Conservation (phyloP, 257 asterid genomes). For the Plantago elongata region DNA sequence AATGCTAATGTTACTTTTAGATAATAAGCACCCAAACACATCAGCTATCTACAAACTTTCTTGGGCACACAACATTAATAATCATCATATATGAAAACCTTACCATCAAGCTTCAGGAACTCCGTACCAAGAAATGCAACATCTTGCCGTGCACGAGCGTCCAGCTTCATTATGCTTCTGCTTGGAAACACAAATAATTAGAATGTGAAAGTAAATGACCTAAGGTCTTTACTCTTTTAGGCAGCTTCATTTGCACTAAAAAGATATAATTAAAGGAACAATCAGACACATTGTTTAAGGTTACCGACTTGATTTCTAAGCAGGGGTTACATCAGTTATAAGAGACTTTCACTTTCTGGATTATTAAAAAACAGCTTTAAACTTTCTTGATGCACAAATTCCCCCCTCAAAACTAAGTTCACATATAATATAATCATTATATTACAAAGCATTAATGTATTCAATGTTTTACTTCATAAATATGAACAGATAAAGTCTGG, state of each 20-base stretch:
- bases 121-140: constrained; percentile 84
- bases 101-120: constrained; percentile 96
- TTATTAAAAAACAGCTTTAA: neutral
- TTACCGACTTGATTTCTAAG: too few species aligned
- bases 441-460: neutral
- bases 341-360: too few species aligned
- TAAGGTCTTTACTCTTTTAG: neutral
- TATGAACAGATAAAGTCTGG: neutral
- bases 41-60: neutral
- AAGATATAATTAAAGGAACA: neutral
- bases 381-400: neutral
- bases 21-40: constrained; percentile 1
- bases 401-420: neutral
- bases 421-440: neutral
- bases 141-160: constrained; percentile 90
- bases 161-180: constrained; percentile 76
- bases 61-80: neutral
- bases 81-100: constrained; percentile 2
- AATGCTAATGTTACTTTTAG: neutral
- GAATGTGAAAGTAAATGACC: constrained; percentile 7
- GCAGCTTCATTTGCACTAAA: neutral
- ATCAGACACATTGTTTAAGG: too few species aligned
- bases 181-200: constrained; percentile 20
- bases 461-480: neutral
- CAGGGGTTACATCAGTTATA: too few species aligned